Evolutionary conservation across 306 rosid species (phyloP), one percentile per base, ranked within the genome.

Genomic region (Castanopsis chinensis): DNA sequence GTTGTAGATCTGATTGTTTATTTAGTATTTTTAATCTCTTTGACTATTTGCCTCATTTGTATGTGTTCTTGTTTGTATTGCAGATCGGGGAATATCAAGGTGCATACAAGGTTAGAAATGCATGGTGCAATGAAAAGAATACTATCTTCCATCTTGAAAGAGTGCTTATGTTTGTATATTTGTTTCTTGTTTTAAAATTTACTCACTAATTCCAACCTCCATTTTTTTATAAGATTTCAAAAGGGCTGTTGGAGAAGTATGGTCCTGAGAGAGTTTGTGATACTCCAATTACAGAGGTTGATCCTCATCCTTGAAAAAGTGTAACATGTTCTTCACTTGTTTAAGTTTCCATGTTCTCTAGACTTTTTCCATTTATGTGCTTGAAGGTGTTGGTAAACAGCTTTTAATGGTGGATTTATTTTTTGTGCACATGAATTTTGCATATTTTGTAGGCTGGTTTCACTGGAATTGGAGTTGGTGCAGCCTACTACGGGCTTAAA

Each of bases 31-130:
- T 65, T 77, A 77, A 33, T 76, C 71, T 45, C 54, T 78, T 78
- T 80, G 45, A 41, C 63, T 23, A 15, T 81, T 55, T 74, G 61
- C 76, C 53, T 49, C 53, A 49, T 12, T 49, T 49, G 53, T 49
- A 1, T 3, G 4, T 49, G 3, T 3, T 49, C 53, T 49, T 49
- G 1, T 49, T 49, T 49, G 17, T 19, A 53, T 23, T 86, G 85
- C 88, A 94, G 99, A 98, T 95, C 76, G 99, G 99, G 60, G 97
- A 95, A 84, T 95, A 95, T 85, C 99, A 93, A 78, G 98, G 99
- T 77, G 99, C 99, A 68, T 95, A 95, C 86, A 95, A 95, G 99
- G 99, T 95, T 82, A 70, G 87, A 75, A 69, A 73, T 64, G 57
- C 10, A 55, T 76, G 11, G 71, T 69, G 49, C 23, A 25, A 28